Conservation (phyloP, 148 eudicot genomes). For the Dianthus caryophyllus region DNA sequence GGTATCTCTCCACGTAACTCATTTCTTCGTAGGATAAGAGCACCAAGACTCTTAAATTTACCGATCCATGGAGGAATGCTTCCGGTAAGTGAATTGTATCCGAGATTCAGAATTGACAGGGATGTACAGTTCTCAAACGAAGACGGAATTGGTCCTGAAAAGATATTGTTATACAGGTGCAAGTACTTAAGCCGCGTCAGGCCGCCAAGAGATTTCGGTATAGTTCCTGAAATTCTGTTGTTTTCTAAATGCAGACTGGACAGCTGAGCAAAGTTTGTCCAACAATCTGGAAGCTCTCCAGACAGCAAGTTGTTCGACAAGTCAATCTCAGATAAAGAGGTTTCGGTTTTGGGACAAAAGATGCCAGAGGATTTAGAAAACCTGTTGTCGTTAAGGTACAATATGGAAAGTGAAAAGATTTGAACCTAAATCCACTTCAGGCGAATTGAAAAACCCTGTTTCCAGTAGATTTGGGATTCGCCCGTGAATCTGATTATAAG, state of each 20-base stretch:
- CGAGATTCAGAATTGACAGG: slow-evolving; percentile 5
- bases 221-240: neutral
- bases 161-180: slow-evolving; percentile 12
- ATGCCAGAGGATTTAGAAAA: slow-evolving; percentile 9
- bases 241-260: neutral
- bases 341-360: slow-evolving; percentile 13
- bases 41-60: neutral
- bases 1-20: slow-evolving; percentile 4
- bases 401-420: slow-evolving; percentile 5
- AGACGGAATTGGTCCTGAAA: slow-evolving; percentile 1
- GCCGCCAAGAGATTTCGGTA: slow-evolving; percentile 11
- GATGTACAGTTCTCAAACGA: neutral
- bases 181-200: neutral
- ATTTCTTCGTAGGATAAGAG: slow-evolving; percentile 13
- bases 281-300: slow-evolving; percentile 22
- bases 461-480: slow-evolving; percentile 4
- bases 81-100: slow-evolving; percentile 10
- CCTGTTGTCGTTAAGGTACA: slow-evolving; percentile 20
- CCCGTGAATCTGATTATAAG: slow-evolving; percentile 16
- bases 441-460: neutral
- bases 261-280: neutral
- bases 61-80: slow-evolving; percentile 3
- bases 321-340: neutral
- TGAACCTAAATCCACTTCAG: slow-evolving; percentile 10
- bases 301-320: slow-evolving; percentile 24